These are phyloP conservation scores for Ustilago nuda DNA, from an alignment of 1,284 basidiomycete species.

Conservation along the genomic window DNA sequence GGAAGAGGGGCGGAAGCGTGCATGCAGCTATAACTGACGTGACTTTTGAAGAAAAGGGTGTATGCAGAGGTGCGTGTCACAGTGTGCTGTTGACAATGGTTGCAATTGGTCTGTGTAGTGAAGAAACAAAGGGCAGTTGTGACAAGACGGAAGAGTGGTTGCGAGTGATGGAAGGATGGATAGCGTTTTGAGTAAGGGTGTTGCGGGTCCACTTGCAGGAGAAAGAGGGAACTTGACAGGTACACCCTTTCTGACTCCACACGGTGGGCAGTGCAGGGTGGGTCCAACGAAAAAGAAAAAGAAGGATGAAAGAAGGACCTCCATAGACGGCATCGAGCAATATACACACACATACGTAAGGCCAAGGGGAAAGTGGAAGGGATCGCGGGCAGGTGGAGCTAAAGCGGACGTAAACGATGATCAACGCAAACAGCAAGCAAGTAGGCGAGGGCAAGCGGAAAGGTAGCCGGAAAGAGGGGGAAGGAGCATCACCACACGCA, in stretches of 20 bases:
- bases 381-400: conserved; percentile 3
- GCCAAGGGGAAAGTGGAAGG: not conserved
- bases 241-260: conserved; percentile 2
- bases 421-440: conserved; percentile 41
- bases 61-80: conserved; percentile 12
- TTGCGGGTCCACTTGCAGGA: not conserved
- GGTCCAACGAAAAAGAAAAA: conserved; percentile 11
- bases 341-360: not conserved
- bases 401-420: conserved; percentile 27
- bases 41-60: conserved; percentile 2
- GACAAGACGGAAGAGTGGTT: conserved; percentile 7
- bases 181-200: conserved; percentile 27
- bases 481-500: conserved; percentile 24
- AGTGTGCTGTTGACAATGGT: not conserved
- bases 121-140: conserved; percentile 12
- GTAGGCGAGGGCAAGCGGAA: not conserved
- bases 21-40: conserved; percentile 25
- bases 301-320: conserved; percentile 30
- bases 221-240: conserved; percentile 1
- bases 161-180: conserved; percentile 14
- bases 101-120: conserved; percentile 11
- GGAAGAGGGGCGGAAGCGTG: conserved; percentile 28
- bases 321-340: conserved; percentile 31
- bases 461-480: conserved; percentile 6
- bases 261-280: not conserved